Evolutionary conservation across 768 basidiomycete species (phyloP).

Genomic region (Dioszegia crocea): DNA sequence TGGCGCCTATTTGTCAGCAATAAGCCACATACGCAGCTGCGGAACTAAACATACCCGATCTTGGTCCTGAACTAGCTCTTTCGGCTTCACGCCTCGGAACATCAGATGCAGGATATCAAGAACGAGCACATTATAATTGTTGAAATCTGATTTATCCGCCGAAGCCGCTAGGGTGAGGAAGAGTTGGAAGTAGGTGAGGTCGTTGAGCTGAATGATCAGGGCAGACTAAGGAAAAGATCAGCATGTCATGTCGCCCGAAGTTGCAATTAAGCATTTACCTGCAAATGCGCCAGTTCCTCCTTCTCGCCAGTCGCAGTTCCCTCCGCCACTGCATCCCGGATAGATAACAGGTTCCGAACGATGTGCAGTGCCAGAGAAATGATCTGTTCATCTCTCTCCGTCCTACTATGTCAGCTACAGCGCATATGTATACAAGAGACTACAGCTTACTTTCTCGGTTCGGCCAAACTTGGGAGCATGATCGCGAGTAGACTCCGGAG

Average conservation of each 20-base stretch:
- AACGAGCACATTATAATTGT: conserved; percentile 78
- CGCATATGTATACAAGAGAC: neutral
- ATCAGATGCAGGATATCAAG: conserved; percentile 91
- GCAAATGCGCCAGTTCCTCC: conserved; percentile 70
- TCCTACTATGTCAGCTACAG: conserved; percentile 41
- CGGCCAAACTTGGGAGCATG: conserved; percentile 72
- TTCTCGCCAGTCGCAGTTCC: conserved; percentile 70
- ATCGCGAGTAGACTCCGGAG: conserved; percentile 52
- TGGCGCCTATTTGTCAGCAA: conserved; percentile 65
- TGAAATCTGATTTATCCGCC: conserved; percentile 71
- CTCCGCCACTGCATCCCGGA: conserved; percentile 76
- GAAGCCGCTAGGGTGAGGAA: conserved; percentile 82
- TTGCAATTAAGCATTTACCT: conserved; percentile 50
- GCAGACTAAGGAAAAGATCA: conserved; percentile 53
- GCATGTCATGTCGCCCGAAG: neutral
- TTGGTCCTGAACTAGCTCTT: conserved; percentile 51
- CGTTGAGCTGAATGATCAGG: conserved; percentile 65
- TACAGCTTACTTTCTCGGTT: conserved; percentile 53
- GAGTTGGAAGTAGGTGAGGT: conserved; percentile 69
- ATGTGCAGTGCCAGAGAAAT: conserved; percentile 84
- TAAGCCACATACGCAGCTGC: no score
- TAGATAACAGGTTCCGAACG: conserved; percentile 88
- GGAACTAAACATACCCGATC: conserved; percentile 36
- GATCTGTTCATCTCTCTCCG: conserved; percentile 78
- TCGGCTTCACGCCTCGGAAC: conserved; percentile 72